phyloP scores from a whole-genome alignment of 2,329 filamentous ascomycete species.

The Penicillium fuscoglaucum region DNA sequence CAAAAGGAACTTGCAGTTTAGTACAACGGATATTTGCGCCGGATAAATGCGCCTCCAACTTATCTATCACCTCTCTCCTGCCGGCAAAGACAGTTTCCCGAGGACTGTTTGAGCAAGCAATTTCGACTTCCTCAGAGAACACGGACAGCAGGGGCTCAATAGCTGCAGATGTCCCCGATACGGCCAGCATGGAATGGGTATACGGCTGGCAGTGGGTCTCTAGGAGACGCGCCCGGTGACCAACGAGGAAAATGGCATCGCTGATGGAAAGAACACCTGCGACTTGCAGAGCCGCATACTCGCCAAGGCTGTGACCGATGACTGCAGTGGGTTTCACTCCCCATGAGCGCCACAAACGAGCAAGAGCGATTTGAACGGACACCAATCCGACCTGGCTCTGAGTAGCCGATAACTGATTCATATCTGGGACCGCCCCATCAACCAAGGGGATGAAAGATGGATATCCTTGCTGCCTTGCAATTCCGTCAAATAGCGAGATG shows the following conservation, averaged over 20 bases:
- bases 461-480: no score
- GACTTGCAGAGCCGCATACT: conserved; percentile 18
- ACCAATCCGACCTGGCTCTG: no score
- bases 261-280: conserved; percentile 37
- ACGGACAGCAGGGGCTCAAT: conserved; percentile 30
- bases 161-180: conserved; percentile 46
- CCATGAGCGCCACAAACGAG: no score
- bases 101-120: conserved; percentile 75
- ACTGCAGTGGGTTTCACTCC: no score
- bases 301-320: conserved; percentile 7
- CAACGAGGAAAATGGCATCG: conserved; percentile 65
- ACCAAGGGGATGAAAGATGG: no score
- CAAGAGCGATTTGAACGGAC: no score
- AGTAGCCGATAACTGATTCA: no score
- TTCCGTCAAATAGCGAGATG: no score
- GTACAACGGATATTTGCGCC: conserved; percentile 53
- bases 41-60: conserved; percentile 56
- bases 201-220: conserved; percentile 61
- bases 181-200: conserved; percentile 67
- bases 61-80: conserved; percentile 55
- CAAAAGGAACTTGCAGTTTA: conserved; percentile 62
- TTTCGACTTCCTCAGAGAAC: conserved; percentile 33
- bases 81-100: conserved; percentile 68
- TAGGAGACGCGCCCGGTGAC: conserved; percentile 62
- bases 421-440: no score